These are phyloP conservation scores for Stephania japonica DNA, from an alignment of 164 flowering plant genomes.

Conservation along the genomic window DNA sequence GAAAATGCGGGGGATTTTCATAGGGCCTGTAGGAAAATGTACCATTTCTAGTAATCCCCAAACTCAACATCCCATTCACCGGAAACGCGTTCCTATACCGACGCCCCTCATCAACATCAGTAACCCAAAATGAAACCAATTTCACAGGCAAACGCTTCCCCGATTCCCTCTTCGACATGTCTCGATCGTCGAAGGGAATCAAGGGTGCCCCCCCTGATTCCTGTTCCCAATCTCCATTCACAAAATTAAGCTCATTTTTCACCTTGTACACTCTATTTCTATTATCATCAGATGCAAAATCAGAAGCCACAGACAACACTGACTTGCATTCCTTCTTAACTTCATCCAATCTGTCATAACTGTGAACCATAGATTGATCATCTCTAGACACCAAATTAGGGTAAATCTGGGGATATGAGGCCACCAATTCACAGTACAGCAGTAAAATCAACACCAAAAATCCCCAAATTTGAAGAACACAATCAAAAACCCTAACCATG, in stretches of 20 bases:
- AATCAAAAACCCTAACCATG: constrained; percentile 18
- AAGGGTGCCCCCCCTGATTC: constrained; percentile 39
- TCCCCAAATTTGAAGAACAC: constrained; percentile 16
- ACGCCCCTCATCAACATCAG: constrained; percentile 35
- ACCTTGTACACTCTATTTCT: constrained; percentile 26
- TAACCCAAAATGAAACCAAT: constrained; percentile 62
- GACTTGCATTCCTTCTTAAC: constrained; percentile 48
- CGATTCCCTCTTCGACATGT: constrained; percentile 8
- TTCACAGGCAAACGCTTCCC: constrained; percentile 26
- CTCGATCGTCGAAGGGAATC: constrained; percentile 47
- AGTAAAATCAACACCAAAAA: constrained; percentile 24
- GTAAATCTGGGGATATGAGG: constrained; percentile 13
- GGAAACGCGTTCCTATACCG: constrained; percentile 32
- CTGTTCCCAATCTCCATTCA: constrained; percentile 73
- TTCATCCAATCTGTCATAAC: constrained; percentile 50
- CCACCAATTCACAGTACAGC: constrained; percentile 21
- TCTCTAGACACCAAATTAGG: constrained; percentile 5
- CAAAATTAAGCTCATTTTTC: constrained; percentile 37
- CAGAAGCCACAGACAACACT: constrained; percentile 43
- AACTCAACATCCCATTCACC: constrained; percentile 50
- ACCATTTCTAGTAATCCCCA: constrained; percentile 42
- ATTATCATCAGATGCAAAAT: constrained; percentile 30
- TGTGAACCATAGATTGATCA: constrained; percentile 21
- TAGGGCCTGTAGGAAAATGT: constrained; percentile 23
- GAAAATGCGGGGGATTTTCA: constrained; percentile 34